These are phyloP conservation scores for Trichoderma hamatum DNA, from an alignment of 2,329 filamentous ascomycete species.

Conservation along the genomic window DNA sequence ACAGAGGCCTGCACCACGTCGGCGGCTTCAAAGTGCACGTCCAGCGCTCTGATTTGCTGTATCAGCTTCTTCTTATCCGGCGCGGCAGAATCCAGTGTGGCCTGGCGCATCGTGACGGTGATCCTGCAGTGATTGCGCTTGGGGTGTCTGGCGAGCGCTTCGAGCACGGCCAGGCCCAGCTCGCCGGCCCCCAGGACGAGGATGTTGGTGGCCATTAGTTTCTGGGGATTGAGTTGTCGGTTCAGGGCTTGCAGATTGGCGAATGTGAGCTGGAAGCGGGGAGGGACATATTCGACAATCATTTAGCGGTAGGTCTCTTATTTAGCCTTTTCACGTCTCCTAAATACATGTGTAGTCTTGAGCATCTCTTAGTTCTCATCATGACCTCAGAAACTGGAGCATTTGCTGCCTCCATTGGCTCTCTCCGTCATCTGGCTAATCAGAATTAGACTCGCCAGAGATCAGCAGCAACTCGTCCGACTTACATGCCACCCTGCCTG, in stretches of 20 bases:
- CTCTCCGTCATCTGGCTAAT: background rate
- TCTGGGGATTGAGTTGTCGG: conserved; percentile 26
- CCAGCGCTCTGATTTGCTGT: conserved; percentile 41
- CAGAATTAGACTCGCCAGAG: background rate
- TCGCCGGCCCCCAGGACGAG: conserved; percentile 70
- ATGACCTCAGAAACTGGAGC: conserved; percentile 6
- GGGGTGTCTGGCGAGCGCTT: conserved; percentile 53
- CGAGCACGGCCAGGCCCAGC: conserved; percentile 60
- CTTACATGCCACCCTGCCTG: background rate
- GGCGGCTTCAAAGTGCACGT: conserved; percentile 47
- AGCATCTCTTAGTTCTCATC: background rate
- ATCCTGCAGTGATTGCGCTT: conserved; percentile 44
- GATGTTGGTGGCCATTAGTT: conserved; percentile 41
- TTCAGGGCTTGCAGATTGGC: conserved; percentile 27
- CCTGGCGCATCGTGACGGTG: conserved; percentile 57
- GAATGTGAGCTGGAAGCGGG: conserved; percentile 24
- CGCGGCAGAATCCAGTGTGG: conserved; percentile 46
- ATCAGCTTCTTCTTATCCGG: conserved; percentile 42
- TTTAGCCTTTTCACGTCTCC: background rate
- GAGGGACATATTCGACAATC: background rate
- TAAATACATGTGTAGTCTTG: background rate
- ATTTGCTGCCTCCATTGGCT: conserved; percentile 10
- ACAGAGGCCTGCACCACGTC: conserved; percentile 47
- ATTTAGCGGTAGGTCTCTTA: background rate
- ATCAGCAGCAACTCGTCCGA: background rate